Evolutionary conservation across 2,329 filamentous ascomycete species (phyloP).

Genomic region (Aotearoamyces nothofagi): DNA sequence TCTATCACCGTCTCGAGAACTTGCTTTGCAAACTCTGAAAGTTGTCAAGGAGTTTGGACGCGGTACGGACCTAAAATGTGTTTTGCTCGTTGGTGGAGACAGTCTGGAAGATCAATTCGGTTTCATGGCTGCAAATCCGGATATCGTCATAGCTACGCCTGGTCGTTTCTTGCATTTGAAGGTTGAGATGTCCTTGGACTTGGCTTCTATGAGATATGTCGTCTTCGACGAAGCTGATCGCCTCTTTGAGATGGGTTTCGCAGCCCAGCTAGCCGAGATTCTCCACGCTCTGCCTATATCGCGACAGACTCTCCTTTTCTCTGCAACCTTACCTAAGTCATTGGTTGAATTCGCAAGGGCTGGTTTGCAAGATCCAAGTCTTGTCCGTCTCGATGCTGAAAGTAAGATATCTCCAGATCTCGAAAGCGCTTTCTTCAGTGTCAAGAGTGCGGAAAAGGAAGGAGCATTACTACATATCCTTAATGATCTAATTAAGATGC

Average conservation of each 20-base stretch:
- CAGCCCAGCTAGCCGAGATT: conserved; percentile 84
- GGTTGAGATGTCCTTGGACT: conserved; percentile 85
- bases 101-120: conserved; percentile 90
- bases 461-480: conserved; percentile 80
- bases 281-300: conserved; percentile 71
- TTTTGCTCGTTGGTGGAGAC: conserved; percentile 86
- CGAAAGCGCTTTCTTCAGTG: conserved; percentile 86
- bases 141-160: conserved; percentile 93
- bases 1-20: conserved; percentile 81
- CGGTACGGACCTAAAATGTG: conserved; percentile 82
- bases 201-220: conserved; percentile 85
- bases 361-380: conserved; percentile 78
- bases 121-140: conserved; percentile 85
- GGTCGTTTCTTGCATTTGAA: conserved; percentile 94
- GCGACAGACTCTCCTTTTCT: conserved; percentile 86
- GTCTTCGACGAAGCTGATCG: conserved; percentile 97
- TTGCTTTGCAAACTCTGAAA: conserved; percentile 88
- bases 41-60: conserved; percentile 89
- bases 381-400: conserved; percentile 84
- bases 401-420: conserved; percentile 92
- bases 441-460: conserved; percentile 90
- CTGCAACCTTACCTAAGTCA: conserved; percentile 84
- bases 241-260: conserved; percentile 97
- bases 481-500: conserved; percentile 86
- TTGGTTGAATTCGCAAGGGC: conserved; percentile 92